Conservation (phyloP, 345 rosid genomes). For the Euphorbia lathyris region DNA sequence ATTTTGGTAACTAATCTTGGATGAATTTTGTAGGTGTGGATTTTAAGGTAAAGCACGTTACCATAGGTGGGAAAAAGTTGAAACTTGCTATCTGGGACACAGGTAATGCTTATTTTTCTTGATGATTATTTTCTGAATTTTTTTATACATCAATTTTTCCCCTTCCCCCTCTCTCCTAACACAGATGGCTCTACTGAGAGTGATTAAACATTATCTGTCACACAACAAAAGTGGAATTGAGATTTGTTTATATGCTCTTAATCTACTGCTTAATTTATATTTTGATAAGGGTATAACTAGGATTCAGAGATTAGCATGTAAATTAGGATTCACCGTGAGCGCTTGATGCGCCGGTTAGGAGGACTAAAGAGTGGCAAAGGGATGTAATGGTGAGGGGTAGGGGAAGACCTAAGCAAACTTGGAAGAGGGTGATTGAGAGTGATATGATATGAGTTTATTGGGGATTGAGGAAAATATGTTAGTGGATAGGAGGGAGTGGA, state of each 20-base stretch:
- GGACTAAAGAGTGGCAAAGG: too few relatives aligned
- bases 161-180: not conserved
- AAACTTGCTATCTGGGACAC: slow-evolving; percentile 99
- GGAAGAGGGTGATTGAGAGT: too few relatives aligned
- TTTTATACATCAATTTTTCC: not conserved
- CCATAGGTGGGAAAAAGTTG: slow-evolving; percentile 69
- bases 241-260: not conserved
- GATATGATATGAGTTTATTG: too few relatives aligned
- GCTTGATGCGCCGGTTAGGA: too few relatives aligned
- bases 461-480: too few relatives aligned
- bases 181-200: not conserved
- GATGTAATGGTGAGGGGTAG: too few relatives aligned
- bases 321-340: not conserved
- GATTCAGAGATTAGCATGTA: not conserved
- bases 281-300: not conserved
- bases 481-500: too few relatives aligned
- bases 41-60: slow-evolving; percentile 84
- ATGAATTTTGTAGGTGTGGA: slow-evolving; percentile 63
- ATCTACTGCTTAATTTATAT: not conserved
- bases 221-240: not conserved
- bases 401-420: too few relatives aligned
- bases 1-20: not conserved
- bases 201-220: not conserved
- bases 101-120: slow-evolving; percentile 33
- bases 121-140: not conserved